Conservation (phyloP, 106 monocot genomes). For the Dendrobium nobile region DNA sequence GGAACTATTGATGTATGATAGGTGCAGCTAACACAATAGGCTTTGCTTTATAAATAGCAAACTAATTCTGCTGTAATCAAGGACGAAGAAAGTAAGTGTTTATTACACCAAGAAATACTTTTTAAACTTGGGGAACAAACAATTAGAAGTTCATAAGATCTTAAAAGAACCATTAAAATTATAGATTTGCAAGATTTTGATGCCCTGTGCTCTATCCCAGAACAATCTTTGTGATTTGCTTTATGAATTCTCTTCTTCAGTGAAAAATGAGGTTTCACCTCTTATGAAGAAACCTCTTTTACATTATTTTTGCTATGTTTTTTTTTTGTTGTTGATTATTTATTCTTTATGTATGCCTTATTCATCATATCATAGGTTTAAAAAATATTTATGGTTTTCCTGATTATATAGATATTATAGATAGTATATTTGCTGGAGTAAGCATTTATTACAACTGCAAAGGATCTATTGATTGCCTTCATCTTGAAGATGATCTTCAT, state of each 20-base stretch:
- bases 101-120: no score
- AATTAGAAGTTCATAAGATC: no score
- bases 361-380: constrained; percentile 42
- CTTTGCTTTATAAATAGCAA: no score
- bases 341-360: neutral
- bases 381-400: constrained; percentile 55
- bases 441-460: constrained; percentile 89
- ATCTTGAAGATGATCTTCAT: constrained; percentile 87
- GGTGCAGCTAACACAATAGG: no score
- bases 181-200: no score
- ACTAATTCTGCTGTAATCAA: no score
- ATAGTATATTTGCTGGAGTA: constrained; percentile 81
- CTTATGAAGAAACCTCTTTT: neutral
- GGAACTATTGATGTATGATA: no score
- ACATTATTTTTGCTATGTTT: neutral
- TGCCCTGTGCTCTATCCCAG: no score
- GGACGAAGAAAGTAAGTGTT: no score
- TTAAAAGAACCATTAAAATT: no score
- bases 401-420: constrained; percentile 35
- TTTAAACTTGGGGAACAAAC: no score
- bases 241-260: neutral
- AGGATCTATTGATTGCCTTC: constrained; percentile 67
- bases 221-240: neutral
- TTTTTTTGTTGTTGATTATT: neutral
- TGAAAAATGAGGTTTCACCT: neutral